Evolutionary conservation across 2,329 filamentous ascomycete species (phyloP), one percentile per base, ranked within the genome.

Genomic region (Aciculosporium take): DNA sequence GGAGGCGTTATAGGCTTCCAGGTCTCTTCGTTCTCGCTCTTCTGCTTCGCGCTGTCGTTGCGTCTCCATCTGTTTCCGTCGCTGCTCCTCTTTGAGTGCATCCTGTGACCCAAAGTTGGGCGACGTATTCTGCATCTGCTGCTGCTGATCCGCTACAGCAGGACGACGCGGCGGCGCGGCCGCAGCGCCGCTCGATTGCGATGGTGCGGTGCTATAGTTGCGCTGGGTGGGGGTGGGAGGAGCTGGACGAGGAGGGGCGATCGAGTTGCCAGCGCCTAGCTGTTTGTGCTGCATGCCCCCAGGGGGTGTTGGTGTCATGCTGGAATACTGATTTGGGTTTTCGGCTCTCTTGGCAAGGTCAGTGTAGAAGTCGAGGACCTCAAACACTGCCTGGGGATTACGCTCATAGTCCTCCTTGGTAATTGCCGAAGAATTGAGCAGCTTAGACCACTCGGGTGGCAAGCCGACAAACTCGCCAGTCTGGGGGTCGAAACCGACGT

Each of bases 391-490:
- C 66, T 89, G 82, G 5, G 91, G 91, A 56, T 98, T 95, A 56
- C 91, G 88, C 64, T 94, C 86, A 63, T 96, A 96, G 59, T 98
- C 91, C 55, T 98, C 91, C 63, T 95, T 94, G 45, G 91, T 96
- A 55, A 98, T 91, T 44, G 91, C 91, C 3, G 91, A 96, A 7
- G 87, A 88, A 55, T 91, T 96, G 50, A 98, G 72, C 39, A 98
- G 72, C 62, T 93, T 93, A 56, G 94, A 91, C 91, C 91, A 98
- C 67, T 98, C 91, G 5, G 86, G 81, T 1, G 91, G 91, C 51
- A 98, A 64, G 30, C 91, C 91, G 37, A 94, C 86, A 55, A 98
- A 98, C 51, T 91, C 87, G 48, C 91, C 91, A 2, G 86, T 94
- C 53, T 87, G 81, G 21, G 89, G 87, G 58, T 98, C 91, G 57